Evolutionary conservation across 176 grass and related monocot species (phyloP).

Genomic region (Carex parvula): DNA sequence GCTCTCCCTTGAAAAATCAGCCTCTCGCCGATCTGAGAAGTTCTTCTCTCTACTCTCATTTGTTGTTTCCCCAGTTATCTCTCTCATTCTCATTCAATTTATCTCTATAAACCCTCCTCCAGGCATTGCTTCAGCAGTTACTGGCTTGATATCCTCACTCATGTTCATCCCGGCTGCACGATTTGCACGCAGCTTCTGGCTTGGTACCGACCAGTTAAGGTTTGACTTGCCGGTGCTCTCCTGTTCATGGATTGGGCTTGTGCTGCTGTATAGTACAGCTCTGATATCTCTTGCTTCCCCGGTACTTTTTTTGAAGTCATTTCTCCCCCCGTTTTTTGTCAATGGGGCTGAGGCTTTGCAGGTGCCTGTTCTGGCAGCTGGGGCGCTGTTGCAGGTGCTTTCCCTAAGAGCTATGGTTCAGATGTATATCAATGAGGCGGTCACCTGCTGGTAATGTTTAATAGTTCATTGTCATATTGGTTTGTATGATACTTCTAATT

Average conservation of each 20-base stretch:
- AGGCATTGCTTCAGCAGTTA: slow-evolving; percentile 10
- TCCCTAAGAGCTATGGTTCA: slow-evolving; percentile 65
- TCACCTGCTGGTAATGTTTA: slow-evolving; percentile 58
- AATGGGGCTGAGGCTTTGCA: slow-evolving; percentile 25
- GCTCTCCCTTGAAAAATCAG: slow-evolving; percentile 37
- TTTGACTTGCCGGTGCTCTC: slow-evolving; percentile 60
- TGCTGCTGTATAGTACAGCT: slow-evolving; percentile 43
- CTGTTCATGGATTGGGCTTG: slow-evolving; percentile 37
- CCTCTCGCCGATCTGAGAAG: slow-evolving; percentile 45
- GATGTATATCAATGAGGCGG: slow-evolving; percentile 91
- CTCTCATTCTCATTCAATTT: slow-evolving; percentile 20
- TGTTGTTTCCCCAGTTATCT: slow-evolving; percentile 30
- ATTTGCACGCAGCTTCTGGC: slow-evolving; percentile 77
- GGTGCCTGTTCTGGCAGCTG: slow-evolving; percentile 38
- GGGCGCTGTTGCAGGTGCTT: slow-evolving; percentile 50
- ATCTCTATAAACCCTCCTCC: slow-evolving; percentile 40
- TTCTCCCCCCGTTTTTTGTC: slow-evolving; percentile 34
- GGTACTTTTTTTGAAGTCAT: slow-evolving; percentile 32
- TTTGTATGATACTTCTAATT: not conserved
- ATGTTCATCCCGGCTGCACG: slow-evolving; percentile 46
- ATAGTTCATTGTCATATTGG: not conserved
- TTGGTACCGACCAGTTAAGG: slow-evolving; percentile 70
- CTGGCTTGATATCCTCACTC: slow-evolving; percentile 43
- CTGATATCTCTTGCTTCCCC: slow-evolving; percentile 40
- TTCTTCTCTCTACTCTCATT: slow-evolving; percentile 39